A percentile compares a stretch with the other conserved stretches of the same genome.
phyloP scores from a whole-genome alignment of 257 asterid species.

The Nicotiana undulata region DNA sequence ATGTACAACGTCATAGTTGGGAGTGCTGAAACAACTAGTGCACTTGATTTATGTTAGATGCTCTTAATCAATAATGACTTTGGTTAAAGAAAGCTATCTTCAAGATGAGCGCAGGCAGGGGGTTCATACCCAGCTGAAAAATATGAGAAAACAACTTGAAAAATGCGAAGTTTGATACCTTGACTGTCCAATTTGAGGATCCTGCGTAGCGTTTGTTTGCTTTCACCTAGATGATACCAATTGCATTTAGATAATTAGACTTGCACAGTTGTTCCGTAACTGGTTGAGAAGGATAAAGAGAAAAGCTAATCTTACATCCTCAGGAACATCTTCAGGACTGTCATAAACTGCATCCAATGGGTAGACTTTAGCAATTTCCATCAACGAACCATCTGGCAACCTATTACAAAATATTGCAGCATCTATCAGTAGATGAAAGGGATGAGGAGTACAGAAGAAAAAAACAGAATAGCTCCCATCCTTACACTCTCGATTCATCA shows the following conservation, averaged over 20 bases:
- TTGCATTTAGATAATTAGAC: not conserved
- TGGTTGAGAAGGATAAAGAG: not conserved
- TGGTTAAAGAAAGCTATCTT: not conserved
- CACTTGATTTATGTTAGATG: not conserved
- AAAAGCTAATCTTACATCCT: conserved; percentile 47
- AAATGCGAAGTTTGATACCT: conserved; percentile 36
- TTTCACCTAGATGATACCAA: conserved; percentile 47
- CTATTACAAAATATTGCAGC: conserved; percentile 25
- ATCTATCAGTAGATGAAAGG: not conserved
- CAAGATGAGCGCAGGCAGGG: not conserved
- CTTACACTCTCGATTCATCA: conserved; percentile 87
- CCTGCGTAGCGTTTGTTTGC: conserved; percentile 87
- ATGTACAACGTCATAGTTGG: not conserved
- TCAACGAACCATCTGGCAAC: conserved; percentile 89
- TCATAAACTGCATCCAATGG: conserved; percentile 91
- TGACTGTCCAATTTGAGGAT: conserved; percentile 85
- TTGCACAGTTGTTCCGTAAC: not conserved
- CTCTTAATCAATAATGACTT: not conserved
- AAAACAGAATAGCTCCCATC: not conserved
- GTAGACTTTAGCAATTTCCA: conserved; percentile 85
- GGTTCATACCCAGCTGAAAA: not conserved
- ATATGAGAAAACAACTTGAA: not conserved
- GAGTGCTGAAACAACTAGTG: not conserved
- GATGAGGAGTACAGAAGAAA: not conserved
- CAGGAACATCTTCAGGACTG: conserved; percentile 89